These are phyloP conservation scores for Plasmopara muralis DNA, from an alignment of 352 stramenopile species.

Conservation along the genomic window DNA sequence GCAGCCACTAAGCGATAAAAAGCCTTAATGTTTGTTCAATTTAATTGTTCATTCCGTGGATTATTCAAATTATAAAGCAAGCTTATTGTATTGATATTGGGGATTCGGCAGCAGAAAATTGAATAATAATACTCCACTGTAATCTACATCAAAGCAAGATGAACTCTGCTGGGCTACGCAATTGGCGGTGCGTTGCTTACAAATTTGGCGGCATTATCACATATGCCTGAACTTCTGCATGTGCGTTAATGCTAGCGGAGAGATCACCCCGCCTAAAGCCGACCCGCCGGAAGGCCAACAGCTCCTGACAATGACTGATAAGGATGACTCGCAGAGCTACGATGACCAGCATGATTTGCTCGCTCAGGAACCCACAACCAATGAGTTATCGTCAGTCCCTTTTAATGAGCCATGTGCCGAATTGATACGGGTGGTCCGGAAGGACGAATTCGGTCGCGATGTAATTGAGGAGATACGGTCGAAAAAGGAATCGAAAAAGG, in stretches of 20 bases:
- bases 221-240: not conserved
- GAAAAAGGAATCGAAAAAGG: conserved; percentile 11
- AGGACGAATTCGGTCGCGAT: conserved; percentile 81
- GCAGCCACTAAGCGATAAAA: no score
- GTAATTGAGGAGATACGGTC: conserved; percentile 9
- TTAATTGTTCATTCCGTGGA: no score
- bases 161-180: conserved; percentile 26
- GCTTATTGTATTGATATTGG: no score
- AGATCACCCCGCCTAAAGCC: conserved; percentile 21
- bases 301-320: not conserved
- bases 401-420: not conserved
- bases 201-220: not conserved
- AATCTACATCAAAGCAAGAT: no score
- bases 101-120: no score
- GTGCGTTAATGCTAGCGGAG: conserved; percentile 19
- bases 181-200: conserved; percentile 29
- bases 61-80: no score
- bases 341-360: not conserved
- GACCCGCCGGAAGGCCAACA: not conserved
- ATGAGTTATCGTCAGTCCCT: not conserved
- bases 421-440: conserved; percentile 29
- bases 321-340: not conserved
- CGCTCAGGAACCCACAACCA: not conserved
- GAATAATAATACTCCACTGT: no score
- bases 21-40: no score